phyloP scores from a whole-genome alignment of 2,329 filamentous ascomycete genomes.

The Periconia sp. region DNA sequence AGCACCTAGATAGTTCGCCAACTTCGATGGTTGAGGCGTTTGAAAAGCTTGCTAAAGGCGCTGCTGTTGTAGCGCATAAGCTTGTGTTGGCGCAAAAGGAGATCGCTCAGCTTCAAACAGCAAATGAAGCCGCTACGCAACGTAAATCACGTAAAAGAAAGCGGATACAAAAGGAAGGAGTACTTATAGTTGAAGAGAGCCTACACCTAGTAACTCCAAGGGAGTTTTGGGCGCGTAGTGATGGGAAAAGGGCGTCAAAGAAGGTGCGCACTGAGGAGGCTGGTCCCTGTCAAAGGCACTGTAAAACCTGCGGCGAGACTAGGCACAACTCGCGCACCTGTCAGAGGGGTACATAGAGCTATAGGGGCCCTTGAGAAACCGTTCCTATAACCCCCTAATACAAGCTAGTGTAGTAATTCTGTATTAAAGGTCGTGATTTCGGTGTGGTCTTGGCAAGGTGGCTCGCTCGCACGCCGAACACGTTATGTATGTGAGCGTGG shows the following conservation, averaged over 20 bases:
- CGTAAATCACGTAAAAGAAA: slow-evolving; percentile 10
- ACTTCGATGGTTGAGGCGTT: slow-evolving; percentile 8
- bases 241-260: not conserved
- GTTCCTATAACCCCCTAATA: too few relatives aligned
- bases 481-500: too few relatives aligned
- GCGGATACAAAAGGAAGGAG: slow-evolving; percentile 1
- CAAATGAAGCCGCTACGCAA: slow-evolving; percentile 7
- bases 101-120: slow-evolving; percentile 5
- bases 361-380: too few relatives aligned
- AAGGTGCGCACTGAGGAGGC: not conserved
- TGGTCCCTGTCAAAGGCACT: not conserved
- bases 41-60: slow-evolving; percentile 8
- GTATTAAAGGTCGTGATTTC: too few relatives aligned
- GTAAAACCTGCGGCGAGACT: not conserved
- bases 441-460: too few relatives aligned
- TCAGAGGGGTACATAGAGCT: too few relatives aligned
- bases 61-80: slow-evolving; percentile 5
- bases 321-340: not conserved
- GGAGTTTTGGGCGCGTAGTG: not conserved
- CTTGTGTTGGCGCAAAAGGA: slow-evolving; percentile 6
- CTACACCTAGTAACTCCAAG: not conserved
- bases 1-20: slow-evolving; percentile 10
- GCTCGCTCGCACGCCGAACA: too few relatives aligned
- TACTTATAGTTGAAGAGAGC: slow-evolving; percentile 1
- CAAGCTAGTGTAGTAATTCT: too few relatives aligned